These are phyloP conservation scores for Coemansia sp. DNA, from an alignment of 192 early-diverging fungal species.

Conservation along the genomic window DNA sequence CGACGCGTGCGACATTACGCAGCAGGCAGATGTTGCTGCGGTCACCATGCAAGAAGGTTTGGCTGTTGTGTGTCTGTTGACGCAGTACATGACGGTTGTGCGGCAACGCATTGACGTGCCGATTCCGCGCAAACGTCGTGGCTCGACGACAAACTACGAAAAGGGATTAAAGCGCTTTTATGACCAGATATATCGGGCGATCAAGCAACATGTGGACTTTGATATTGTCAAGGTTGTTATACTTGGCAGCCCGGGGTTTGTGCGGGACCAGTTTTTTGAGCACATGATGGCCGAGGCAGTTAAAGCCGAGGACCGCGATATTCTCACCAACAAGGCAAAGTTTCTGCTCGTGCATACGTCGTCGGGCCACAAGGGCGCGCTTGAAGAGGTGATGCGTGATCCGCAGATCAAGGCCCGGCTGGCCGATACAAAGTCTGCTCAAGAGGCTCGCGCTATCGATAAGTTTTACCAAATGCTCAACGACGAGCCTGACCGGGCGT, in stretches of 20 bases:
- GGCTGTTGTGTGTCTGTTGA: conserved; percentile 91
- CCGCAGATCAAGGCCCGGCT: conserved; percentile 73
- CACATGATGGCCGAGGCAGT: conserved; percentile 85
- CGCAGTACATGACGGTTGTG: conserved; percentile 94
- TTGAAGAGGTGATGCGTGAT: conserved; percentile 91
- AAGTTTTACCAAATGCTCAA: conserved; percentile 90
- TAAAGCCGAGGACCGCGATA: conserved; percentile 74
- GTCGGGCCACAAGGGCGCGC: conserved; percentile 94
- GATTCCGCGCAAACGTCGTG: conserved; percentile 91
- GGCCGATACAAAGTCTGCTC: conserved; percentile 89
- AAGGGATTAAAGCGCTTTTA: conserved; percentile 87
- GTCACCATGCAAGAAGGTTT: conserved; percentile 87
- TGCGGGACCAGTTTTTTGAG: conserved; percentile 80
- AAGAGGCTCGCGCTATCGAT: conserved; percentile 79
- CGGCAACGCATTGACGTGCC: conserved; percentile 87
- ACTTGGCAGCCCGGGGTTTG: conserved; percentile 94
- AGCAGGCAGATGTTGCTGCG: conserved; percentile 89
- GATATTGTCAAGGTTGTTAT: conserved; percentile 93
- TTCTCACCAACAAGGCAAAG: conserved; percentile 85
- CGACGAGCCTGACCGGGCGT: conserved; percentile 84
- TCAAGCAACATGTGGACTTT: conserved; percentile 88
- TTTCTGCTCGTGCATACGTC: conserved; percentile 90
- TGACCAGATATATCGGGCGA: conserved; percentile 86
- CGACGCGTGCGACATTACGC: conserved; percentile 84
- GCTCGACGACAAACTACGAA: conserved; percentile 86